Evolutionary conservation across 805 yeast species (phyloP).

Genomic region (Saturnispora sanitii): DNA sequence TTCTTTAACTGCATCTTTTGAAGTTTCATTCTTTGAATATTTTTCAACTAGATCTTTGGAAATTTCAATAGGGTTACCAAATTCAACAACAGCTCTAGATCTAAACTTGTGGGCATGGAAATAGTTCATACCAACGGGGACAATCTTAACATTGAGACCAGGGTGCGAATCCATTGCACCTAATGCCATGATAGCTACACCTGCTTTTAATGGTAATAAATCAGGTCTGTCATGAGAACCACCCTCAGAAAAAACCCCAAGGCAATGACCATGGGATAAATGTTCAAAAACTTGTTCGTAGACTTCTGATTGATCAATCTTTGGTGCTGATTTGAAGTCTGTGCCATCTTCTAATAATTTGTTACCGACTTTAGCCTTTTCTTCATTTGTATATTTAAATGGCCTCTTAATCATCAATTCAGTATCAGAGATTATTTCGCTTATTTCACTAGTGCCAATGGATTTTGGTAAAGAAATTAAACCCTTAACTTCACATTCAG

Average conservation of each 20-base stretch:
- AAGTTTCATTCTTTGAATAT: conserved; percentile 49
- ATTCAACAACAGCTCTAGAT: conserved; percentile 90
- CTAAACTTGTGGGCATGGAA: conserved; percentile 94
- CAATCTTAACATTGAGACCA: conserved; percentile 68
- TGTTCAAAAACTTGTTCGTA: conserved; percentile 80
- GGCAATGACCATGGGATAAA: conserved; percentile 65
- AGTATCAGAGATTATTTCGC: conserved; percentile 59
- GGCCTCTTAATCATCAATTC: conserved; percentile 61
- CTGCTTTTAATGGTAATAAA: conserved; percentile 86
- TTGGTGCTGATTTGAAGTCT: conserved; percentile 61
- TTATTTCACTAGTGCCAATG: conserved; percentile 66
- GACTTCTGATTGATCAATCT: conserved; percentile 78
- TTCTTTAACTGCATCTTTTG: conserved; percentile 64
- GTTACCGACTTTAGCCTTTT: conserved; percentile 32
- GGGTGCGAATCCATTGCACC: conserved; percentile 84
- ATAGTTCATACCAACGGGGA: conserved; percentile 96
- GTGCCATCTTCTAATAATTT: conserved; percentile 42
- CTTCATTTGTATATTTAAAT: conserved; percentile 35
- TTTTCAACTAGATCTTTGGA: conserved; percentile 48
- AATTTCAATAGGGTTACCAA: conserved; percentile 79
- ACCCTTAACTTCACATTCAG: conserved; percentile 55
- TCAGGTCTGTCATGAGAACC: conserved; percentile 96
- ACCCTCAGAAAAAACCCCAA: conserved; percentile 97
- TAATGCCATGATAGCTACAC: conserved; percentile 95
- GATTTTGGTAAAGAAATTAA: conserved; percentile 68